Base-by-base conservation (phyloP, 148 eudicot genomes). In the Spergularia bocconei region DNA sequence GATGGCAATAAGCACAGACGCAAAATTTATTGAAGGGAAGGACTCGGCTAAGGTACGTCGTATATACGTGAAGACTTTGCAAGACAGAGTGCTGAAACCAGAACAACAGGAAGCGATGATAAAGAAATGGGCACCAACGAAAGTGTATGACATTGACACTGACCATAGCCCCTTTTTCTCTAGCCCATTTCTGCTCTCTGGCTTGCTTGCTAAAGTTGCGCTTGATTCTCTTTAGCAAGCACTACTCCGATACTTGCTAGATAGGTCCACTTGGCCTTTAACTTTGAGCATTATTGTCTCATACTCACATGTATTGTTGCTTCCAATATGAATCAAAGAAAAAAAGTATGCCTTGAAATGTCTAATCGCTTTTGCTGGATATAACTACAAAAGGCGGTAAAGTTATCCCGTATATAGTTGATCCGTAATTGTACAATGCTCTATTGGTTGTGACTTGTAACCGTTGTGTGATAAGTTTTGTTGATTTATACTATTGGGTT, bases 141-240 rank as follows among this genome's bases (percentile, higher is more conserved):
- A 82, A 44, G 90, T 93, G 5, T 91, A 84, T 54, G 85, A 61
- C 6, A 66, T 93, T 70, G 96, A 93, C 57, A 90, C 85, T 71
- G 96, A 91, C 75, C 97, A 91, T 72, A 82, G 88, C 80, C 97
- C 97, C 5, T 86, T 85, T 61, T 86, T 91, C 78, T 91, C 97
- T 50, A 63, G 82, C 62, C 92, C 97, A 0, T 87, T 87, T 80
- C 23, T 80, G 65, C 85, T 91, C 36, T 78, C 84, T 71, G 90
- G 84, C 17, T 86, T 90, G 78, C 86, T 90, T 25, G 75, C 83
- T 21, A 86, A 85, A 68, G 88, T 90, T 70, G 89, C 88, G 12
- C 57, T 76, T 53, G 14, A 69, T 70, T 41, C 77, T 65, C 44
- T 59, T 52, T 53, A 48, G 13, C 63, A 41, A 29, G 36, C 36